These are phyloP conservation scores for Backusella australiensis DNA, from an alignment of 192 early-diverging fungal species.

Conservation along the genomic window DNA sequence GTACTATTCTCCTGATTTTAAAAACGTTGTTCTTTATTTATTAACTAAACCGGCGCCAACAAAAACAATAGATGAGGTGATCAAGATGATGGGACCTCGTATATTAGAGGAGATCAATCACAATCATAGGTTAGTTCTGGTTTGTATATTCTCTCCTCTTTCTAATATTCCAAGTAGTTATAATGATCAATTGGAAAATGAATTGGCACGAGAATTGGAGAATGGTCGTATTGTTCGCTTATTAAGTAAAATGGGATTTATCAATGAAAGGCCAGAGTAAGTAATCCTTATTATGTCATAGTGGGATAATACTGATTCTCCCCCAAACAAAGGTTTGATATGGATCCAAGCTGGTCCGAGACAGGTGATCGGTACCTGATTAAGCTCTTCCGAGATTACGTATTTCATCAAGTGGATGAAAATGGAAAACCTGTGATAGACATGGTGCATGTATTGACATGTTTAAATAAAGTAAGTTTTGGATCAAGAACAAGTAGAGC, in stretches of 20 bases:
- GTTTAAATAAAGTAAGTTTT: conserved; percentile 82
- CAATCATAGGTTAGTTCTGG: conserved; percentile 39
- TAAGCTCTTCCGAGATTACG: conserved; percentile 97
- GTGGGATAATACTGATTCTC: neutral
- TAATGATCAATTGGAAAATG: conserved; percentile 78
- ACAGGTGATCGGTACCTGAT: conserved; percentile 98
- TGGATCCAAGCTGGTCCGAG: conserved; percentile 95
- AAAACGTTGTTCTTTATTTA: conserved; percentile 76
- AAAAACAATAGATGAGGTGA: conserved; percentile 76
- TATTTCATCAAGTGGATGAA: conserved; percentile 93
- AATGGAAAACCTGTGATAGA: conserved; percentile 77
- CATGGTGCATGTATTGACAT: conserved; percentile 87
- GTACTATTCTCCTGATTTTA: conserved; percentile 75
- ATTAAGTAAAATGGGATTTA: conserved; percentile 87
- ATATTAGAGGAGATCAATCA: conserved; percentile 75
- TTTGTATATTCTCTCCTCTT: neutral
- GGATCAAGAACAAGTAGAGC: neutral
- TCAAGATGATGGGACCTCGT: conserved; percentile 69
- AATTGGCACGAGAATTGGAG: conserved; percentile 79
- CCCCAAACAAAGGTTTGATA: conserved; percentile 60
- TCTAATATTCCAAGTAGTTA: conserved; percentile 26
- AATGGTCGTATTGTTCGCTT: conserved; percentile 87
- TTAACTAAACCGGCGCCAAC: conserved; percentile 67
- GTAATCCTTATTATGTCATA: neutral
- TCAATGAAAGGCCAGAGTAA: conserved; percentile 87